These are phyloP conservation scores for Fusarium vanettenii DNA, from an alignment of 2,329 filamentous ascomycete genomes.

Conservation along the genomic window DNA sequence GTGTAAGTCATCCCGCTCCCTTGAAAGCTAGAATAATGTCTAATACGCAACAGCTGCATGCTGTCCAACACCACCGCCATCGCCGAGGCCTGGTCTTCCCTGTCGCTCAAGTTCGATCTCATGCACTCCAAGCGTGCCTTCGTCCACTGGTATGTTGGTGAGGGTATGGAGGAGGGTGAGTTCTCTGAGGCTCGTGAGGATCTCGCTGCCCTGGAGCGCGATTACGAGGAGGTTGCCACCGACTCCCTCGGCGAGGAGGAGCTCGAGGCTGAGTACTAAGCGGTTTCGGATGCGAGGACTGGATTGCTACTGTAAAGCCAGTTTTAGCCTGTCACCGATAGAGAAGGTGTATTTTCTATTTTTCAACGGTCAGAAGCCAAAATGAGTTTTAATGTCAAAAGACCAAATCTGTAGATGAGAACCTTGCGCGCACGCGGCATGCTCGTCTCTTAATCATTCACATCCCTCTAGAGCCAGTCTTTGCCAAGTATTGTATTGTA, in stretches of 20 bases:
- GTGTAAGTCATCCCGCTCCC: constrained; percentile 74
- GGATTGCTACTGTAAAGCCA: constrained; percentile 39
- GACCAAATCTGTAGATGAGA: constrained; percentile 47
- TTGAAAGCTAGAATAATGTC: neutral
- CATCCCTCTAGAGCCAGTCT: constrained; percentile 23
- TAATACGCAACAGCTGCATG: constrained; percentile 78
- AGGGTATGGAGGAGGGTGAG: constrained; percentile 99
- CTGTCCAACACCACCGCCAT: constrained; percentile 99
- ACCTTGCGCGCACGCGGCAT: constrained; percentile 15
- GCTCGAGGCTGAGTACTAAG: constrained; percentile 91
- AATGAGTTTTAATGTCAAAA: constrained; percentile 53
- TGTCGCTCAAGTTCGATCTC: constrained; percentile 98
- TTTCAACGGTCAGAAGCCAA: constrained; percentile 49
- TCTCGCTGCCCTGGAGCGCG: constrained; percentile 95
- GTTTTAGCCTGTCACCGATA: constrained; percentile 46
- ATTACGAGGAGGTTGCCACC: constrained; percentile 98
- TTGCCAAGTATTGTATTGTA: constrained; percentile 33
- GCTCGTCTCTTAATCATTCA: constrained; percentile 24
- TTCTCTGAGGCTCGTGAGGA: constrained; percentile 99
- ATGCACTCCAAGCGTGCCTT: constrained; percentile 99
- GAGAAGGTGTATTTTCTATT: constrained; percentile 54
- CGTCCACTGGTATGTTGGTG: constrained; percentile 99
- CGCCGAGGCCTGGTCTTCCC: constrained; percentile 95
- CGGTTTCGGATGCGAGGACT: constrained; percentile 36
- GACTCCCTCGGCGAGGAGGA: constrained; percentile 92